Evolutionary conservation across 192 early-diverging fungal genomes (phyloP).

Genomic region (Coemansia asiatica): DNA sequence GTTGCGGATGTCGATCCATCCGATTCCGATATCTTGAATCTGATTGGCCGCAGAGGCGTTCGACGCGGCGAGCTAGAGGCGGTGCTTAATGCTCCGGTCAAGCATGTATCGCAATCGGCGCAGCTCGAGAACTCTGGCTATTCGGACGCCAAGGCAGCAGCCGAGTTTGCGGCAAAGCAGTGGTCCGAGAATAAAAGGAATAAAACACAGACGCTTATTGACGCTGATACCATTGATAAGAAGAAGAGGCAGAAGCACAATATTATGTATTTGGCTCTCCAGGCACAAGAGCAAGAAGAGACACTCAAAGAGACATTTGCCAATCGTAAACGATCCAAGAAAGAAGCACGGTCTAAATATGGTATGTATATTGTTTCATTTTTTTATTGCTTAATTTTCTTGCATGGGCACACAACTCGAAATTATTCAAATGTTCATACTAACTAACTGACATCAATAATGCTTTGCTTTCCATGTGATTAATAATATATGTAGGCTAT

Average conservation of each 20-base stretch:
- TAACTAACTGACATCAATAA: no score
- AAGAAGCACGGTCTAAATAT: constrained; percentile 67
- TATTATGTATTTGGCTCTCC: constrained; percentile 73
- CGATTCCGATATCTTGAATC: constrained; percentile 17
- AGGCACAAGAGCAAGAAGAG: constrained; percentile 67
- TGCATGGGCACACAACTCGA: no score
- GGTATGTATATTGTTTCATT: constrained; percentile 34
- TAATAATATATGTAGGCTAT: no score
- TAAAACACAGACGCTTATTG: constrained; percentile 23
- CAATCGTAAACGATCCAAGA: constrained; percentile 60
- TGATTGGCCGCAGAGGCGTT: constrained; percentile 39
- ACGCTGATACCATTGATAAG: constrained; percentile 27
- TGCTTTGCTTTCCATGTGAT: no score
- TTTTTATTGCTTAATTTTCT: background rate
- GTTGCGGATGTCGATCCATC: constrained; percentile 11
- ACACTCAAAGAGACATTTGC: constrained; percentile 65
- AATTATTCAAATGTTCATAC: no score
- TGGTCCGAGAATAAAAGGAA: constrained; percentile 18
- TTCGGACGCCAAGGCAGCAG: constrained; percentile 31
- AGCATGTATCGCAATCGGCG: constrained; percentile 23
- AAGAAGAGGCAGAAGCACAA: constrained; percentile 75
- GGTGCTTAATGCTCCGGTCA: constrained; percentile 11
- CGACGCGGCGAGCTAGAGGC: constrained; percentile 27
- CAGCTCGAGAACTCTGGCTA: constrained; percentile 33
- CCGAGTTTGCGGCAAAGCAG: constrained; percentile 21